Evolutionary conservation across 345 rosid genomes (phyloP).

Genomic region (Turritis glabra): DNA sequence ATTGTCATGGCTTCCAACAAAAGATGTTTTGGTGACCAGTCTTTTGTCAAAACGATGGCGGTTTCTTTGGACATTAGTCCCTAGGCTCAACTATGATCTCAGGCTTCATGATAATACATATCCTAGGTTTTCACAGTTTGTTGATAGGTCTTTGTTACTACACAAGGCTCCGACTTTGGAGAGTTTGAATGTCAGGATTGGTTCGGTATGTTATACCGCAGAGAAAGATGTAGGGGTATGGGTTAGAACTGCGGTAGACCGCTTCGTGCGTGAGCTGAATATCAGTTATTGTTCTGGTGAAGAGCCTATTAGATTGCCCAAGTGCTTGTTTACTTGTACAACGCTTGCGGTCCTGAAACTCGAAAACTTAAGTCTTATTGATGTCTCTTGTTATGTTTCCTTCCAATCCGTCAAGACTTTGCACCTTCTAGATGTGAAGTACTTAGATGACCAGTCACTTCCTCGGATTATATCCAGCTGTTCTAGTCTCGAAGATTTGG

Average conservation of each 20-base stretch:
- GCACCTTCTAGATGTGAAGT: constrained; percentile 32
- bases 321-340: constrained; percentile 20
- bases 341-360: constrained; percentile 32
- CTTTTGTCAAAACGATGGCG: constrained; percentile 29
- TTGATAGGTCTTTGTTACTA: constrained; percentile 34
- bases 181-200: constrained; percentile 21
- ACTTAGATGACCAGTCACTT: constrained; percentile 31
- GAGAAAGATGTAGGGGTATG: constrained; percentile 23
- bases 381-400: constrained; percentile 17
- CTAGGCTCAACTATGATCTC: constrained; percentile 31
- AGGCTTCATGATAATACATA: constrained; percentile 7
- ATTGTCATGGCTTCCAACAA: constrained; percentile 29
- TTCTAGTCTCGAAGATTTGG: constrained; percentile 35
- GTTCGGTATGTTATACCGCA: neutral
- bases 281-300: constrained; percentile 16
- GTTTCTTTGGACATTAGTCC: constrained; percentile 30
- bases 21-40: constrained; percentile 29
- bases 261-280: constrained; percentile 25
- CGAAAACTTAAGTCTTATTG: constrained; percentile 16
- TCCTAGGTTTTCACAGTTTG: constrained; percentile 20
- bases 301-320: constrained; percentile 31
- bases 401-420: constrained; percentile 31
- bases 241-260: constrained; percentile 31
- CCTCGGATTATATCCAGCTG: constrained; percentile 19
- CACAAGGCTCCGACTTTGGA: constrained; percentile 29